phyloP scores from a whole-genome alignment of 2,329 filamentous ascomycete genomes.

The Pseudocercospora fuligena region DNA sequence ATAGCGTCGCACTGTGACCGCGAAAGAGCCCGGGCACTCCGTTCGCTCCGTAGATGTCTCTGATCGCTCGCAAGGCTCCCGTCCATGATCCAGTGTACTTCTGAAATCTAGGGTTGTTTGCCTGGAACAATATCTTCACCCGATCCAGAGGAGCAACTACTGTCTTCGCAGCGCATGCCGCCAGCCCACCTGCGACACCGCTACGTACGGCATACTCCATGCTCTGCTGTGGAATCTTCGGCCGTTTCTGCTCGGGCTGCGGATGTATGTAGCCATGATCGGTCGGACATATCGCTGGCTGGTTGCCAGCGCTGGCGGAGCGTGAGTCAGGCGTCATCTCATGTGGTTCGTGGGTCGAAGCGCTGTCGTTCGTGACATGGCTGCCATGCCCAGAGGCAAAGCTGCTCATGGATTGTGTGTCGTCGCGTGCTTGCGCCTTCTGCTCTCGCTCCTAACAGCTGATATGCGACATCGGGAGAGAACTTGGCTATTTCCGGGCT shows the following conservation, averaged over 20 bases:
- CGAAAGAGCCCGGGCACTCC: conserved; percentile 81
- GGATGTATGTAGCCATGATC: conserved; percentile 57
- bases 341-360: conserved; percentile 42
- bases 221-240: conserved; percentile 70
- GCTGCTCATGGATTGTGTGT: conserved; percentile 34
- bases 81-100: conserved; percentile 92
- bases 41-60: conserved; percentile 77
- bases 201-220: conserved; percentile 83
- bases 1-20: conserved; percentile 89
- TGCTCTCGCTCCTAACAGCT: conserved; percentile 13
- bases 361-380: conserved; percentile 29
- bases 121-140: conserved; percentile 98
- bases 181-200: conserved; percentile 84
- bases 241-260: conserved; percentile 47
- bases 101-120: conserved; percentile 88
- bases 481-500: conserved; percentile 14
- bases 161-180: conserved; percentile 93
- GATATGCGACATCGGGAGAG: conserved; percentile 24
- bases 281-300: conserved; percentile 55
- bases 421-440: conserved; percentile 15
- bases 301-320: conserved; percentile 28
- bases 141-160: conserved; percentile 93
- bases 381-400: conserved; percentile 35
- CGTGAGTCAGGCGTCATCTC: conserved; percentile 40
- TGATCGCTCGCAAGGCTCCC: conserved; percentile 80